Percentiles rank a stretch among this genome's conserved stretches.
phyloP scores from a whole-genome alignment of 2,329 filamentous ascomycete genomes.

The Tolypocladium ovalisporum region DNA sequence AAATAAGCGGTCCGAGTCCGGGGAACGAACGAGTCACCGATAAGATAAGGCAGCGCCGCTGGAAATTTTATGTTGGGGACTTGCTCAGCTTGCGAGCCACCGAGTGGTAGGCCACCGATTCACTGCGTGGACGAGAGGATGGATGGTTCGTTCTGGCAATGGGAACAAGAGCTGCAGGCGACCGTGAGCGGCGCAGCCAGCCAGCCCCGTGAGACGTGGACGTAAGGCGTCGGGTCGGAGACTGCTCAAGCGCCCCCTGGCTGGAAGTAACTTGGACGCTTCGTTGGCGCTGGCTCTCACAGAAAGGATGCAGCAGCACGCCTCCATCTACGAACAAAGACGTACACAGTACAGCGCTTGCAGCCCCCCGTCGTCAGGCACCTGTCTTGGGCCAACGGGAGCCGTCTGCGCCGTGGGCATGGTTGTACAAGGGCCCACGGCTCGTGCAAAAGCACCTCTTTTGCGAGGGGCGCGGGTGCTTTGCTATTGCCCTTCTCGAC shows the following conservation, averaged over 20 bases:
- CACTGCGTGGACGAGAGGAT: neutral
- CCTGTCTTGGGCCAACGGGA: neutral
- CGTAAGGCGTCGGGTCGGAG: neutral
- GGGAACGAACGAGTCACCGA: slow-evolving; percentile 4
- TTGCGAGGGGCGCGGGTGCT: neutral
- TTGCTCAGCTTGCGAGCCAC: neutral
- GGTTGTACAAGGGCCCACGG: neutral
- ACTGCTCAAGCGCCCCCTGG: neutral
- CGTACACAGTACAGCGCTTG: neutral
- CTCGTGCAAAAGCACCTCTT: neutral
- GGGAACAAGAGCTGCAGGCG: neutral
- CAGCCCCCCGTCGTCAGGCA: neutral
- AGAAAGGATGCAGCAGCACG: neutral
- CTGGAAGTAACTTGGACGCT: no score
- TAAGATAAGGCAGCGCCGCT: neutral
- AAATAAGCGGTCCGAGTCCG: slow-evolving; percentile 10
- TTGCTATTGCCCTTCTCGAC: neutral
- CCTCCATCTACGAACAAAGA: neutral
- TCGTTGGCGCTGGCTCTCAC: neutral
- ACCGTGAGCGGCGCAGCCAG: neutral
- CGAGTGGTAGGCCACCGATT: neutral
- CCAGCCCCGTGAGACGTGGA: neutral
- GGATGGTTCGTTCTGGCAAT: neutral
- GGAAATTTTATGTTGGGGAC: neutral
- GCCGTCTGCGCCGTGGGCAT: neutral